Evolutionary conservation across 305 asterid species (phyloP).

Genomic region (Solanum hybrid): DNA sequence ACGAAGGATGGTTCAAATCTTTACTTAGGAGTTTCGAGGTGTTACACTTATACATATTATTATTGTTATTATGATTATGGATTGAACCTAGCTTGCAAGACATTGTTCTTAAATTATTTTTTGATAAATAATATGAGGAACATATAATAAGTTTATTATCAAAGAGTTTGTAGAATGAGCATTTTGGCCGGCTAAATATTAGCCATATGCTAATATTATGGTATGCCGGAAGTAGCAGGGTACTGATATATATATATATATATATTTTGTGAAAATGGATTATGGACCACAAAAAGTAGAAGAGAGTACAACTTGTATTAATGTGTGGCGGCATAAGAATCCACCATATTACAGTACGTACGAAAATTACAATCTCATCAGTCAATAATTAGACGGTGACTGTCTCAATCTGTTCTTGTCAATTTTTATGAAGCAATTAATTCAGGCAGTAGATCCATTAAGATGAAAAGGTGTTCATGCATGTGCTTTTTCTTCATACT

Average conservation of each 20-base stretch:
- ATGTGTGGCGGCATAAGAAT: constrained; percentile 5
- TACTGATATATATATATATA: too few species aligned
- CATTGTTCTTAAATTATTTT: too few species aligned
- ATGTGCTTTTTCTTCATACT: background rate
- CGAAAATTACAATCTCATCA: background rate
- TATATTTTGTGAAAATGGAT: background rate
- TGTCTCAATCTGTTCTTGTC: background rate
- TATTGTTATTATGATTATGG: background rate
- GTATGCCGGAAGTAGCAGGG: background rate
- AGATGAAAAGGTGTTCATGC: background rate
- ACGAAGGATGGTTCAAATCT: background rate
- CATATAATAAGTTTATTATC: background rate
- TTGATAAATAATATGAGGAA: background rate
- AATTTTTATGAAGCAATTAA: background rate
- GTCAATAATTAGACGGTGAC: constrained; percentile 1
- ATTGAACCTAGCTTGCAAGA: background rate
- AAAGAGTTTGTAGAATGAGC: background rate
- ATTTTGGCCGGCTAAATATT: background rate
- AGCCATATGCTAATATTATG: background rate
- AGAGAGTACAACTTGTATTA: background rate
- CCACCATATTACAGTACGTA: background rate
- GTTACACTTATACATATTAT: background rate
- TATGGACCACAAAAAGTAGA: background rate
- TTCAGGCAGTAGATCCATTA: background rate
- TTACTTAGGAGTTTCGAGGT: background rate